Percentiles rank a stretch among this genome's conserved stretches.
These are phyloP conservation scores for Saccharomyces paradoxus DNA, from an alignment of 805 yeast species.

Conservation along the genomic window DNA sequence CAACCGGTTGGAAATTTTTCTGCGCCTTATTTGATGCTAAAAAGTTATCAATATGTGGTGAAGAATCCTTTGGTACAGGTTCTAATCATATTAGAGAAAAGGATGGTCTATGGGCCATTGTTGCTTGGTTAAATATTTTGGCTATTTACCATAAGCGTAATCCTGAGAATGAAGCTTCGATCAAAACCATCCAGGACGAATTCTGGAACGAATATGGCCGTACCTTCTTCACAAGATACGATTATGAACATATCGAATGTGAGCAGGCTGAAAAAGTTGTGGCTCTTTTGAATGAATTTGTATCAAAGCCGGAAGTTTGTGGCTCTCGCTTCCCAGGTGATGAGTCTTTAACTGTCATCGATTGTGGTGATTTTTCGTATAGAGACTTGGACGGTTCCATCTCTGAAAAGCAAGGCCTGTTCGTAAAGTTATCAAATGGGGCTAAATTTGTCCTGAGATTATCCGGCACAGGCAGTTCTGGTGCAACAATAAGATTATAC, in stretches of 20 bases:
- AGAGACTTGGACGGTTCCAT: constrained; percentile 93
- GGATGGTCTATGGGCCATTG: constrained; percentile 96
- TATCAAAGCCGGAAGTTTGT: constrained; percentile 33
- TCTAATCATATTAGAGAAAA: constrained; percentile 95
- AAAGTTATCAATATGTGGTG: constrained; percentile 93
- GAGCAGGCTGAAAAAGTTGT: constrained; percentile 71
- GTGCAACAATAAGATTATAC: constrained; percentile 92
- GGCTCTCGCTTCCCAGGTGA: constrained; percentile 46
- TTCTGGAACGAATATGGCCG: constrained; percentile 94
- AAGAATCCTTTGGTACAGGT: constrained; percentile 96
- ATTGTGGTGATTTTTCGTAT: constrained; percentile 83
- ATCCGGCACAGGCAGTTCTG: constrained; percentile 96
- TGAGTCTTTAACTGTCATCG: constrained; percentile 46
- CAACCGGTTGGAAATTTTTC: constrained; percentile 98
- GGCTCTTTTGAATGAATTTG: constrained; percentile 38
- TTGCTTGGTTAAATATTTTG: constrained; percentile 93
- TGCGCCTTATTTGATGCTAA: constrained; percentile 91
- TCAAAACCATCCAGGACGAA: constrained; percentile 67
- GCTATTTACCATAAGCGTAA: constrained; percentile 67
- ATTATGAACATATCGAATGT: constrained; percentile 72
- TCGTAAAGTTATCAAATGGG: constrained; percentile 71
- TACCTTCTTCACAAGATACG: constrained; percentile 94
- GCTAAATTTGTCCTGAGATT: constrained; percentile 80
- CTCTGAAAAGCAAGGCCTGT: constrained; percentile 81
- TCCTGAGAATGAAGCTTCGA: constrained; percentile 54